Evolutionary conservation across 495 filamentous ascomycete species (phyloP), one percentile per base, ranked within the genome.

Genomic region (Achaetomiella virescens): DNA sequence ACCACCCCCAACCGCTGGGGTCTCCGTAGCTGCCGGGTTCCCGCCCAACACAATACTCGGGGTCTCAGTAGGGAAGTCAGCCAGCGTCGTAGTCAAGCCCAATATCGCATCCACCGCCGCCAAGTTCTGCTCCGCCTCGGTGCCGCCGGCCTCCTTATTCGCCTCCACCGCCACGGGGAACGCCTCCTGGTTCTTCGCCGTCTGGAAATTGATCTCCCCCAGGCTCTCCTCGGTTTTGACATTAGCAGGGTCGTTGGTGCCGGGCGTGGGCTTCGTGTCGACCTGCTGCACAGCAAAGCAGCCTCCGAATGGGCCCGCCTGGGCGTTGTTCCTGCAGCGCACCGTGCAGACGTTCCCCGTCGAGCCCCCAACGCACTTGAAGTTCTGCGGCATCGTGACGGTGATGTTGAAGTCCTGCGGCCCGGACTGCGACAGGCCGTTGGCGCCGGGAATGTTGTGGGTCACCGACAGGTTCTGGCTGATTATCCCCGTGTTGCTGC

Each of bases 311-410:
- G 81, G 80, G 0, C 80, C 80, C 0, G 81, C 80, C 11, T 74
- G 66, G 10, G 80, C 79, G 27, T 70, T 72, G 62, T 84, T 84
- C 20, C 76, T 65, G 62, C 81, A 76, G 3, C 79, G 67, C 6
- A 82, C 74, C 24, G 81, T 79, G 71, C 81, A 84, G 51, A 84
- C 75, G 43, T 81, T 76, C 3, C 68, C 69, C 0, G 70, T 69
- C 7, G 72, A 77, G 8, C 65, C 75, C 40, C 73, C 74, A 14
- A 66, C 69, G 63, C 74, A 78, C 5, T 59, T 44, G 6, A 78
- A 58, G 45, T 63, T 57, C 12, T 60, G 44, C 31, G 48, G 48
- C 48, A 50, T n/a, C 14, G 25, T 17, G 31, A 50, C 48, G 15
- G 48, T 50, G 17, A 50, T 50, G 17, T 50, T 50, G 41, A 44